These are phyloP conservation scores for Pholiota microspora DNA, from an alignment of 768 basidiomycete species.

Conservation along the genomic window DNA sequence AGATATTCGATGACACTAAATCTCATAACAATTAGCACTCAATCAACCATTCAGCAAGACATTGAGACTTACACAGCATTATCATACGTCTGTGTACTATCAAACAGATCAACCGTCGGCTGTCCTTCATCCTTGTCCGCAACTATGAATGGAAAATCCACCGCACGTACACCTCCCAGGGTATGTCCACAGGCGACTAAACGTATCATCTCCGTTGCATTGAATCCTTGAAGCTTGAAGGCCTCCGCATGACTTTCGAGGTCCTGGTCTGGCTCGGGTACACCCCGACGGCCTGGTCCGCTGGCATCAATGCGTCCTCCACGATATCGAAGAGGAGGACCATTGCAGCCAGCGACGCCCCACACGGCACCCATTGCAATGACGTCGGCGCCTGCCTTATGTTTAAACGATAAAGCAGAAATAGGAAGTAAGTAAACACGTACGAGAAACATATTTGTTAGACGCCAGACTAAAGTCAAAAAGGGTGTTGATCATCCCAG, in stretches of 20 bases:
- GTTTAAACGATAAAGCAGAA: too few relatives aligned
- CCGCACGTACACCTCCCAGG: conserved; percentile 39
- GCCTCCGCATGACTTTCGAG: conserved; percentile 31
- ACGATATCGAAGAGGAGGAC: conserved; percentile 39
- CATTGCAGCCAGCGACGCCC: conserved; percentile 40
- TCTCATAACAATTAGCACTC: too few relatives aligned
- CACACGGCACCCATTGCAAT: conserved; percentile 38
- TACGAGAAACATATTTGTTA: conserved; percentile 40
- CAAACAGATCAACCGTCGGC: conserved; percentile 27
- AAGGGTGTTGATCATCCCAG: conserved; percentile 33
- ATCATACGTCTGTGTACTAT: conserved; percentile 34
- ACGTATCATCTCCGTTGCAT: conserved; percentile 39
- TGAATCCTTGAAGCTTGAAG: conserved; percentile 40
- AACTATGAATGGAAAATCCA: conserved; percentile 38
- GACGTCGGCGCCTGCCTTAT: conserved; percentile 45
- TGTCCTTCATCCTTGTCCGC: conserved; percentile 18
- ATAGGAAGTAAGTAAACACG: conserved; percentile 10
- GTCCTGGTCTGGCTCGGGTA: conserved; percentile 39
- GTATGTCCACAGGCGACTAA: conserved; percentile 47
- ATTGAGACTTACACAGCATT: conserved; percentile 29
- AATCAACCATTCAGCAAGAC: too few relatives aligned
- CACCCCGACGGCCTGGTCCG: conserved; percentile 34
- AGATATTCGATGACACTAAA: conserved; percentile 19
- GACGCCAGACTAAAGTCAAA: conserved; percentile 33
- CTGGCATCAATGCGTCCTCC: conserved; percentile 41